Evolutionary conservation across 179 eudicot genomes (phyloP).

Genomic region (Camellia oleifera): DNA sequence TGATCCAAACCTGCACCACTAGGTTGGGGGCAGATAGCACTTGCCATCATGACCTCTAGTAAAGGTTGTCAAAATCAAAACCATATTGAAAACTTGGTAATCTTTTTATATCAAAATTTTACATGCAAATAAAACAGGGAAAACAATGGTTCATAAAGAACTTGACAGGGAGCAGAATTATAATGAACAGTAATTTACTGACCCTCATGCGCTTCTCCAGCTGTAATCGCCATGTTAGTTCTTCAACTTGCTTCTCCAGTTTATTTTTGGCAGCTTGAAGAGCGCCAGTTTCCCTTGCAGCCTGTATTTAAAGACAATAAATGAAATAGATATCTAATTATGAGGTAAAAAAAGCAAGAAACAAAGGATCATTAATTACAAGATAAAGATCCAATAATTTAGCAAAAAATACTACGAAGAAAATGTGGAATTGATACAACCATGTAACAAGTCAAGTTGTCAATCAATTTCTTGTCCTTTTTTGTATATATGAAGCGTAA

Average conservation of each 20-base stretch:
- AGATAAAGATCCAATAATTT: not conserved
- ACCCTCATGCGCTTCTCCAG: slow-evolving; percentile 98
- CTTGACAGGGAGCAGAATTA: not conserved
- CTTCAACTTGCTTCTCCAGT: slow-evolving; percentile 98
- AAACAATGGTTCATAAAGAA: not conserved
- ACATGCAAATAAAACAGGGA: not conserved
- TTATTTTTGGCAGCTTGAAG: slow-evolving; percentile 99
- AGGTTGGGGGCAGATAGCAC: too few species aligned
- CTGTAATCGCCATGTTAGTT: slow-evolving; percentile 88
- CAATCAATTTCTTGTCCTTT: not conserved
- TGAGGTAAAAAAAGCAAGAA: not conserved
- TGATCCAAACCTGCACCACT: too few species aligned
- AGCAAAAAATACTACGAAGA: not conserved
- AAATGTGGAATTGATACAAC: not conserved
- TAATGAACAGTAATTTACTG: slow-evolving; percentile 18
- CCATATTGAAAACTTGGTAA: not conserved
- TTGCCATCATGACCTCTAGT: too few species aligned
- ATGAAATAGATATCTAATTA: not conserved
- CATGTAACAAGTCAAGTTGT: not conserved
- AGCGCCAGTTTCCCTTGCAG: slow-evolving; percentile 97
- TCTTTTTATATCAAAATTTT: not conserved
- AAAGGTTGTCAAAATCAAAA: not conserved
- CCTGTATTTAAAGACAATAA: slow-evolving; percentile 38
- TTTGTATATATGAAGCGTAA: not conserved
- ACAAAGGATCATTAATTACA: not conserved